Evolutionary conservation across 306 rosid species (phyloP).

Genomic region (Quercus dentata): DNA sequence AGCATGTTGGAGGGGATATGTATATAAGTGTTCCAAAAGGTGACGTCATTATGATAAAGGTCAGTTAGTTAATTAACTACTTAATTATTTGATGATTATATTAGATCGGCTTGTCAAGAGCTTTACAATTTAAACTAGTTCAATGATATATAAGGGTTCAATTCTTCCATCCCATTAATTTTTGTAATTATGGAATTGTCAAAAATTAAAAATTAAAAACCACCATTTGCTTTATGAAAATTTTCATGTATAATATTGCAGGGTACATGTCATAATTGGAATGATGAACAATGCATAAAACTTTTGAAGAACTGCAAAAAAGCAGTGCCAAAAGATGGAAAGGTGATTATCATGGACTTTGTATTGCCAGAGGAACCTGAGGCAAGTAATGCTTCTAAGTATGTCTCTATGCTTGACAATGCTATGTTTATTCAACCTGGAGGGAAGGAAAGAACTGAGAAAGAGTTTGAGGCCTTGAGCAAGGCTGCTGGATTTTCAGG

Average conservation of each 20-base stretch:
- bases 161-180: too few species aligned
- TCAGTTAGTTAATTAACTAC: background rate
- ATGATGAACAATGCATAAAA: background rate
- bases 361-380: background rate
- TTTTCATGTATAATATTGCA: background rate
- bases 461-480: slow-evolving; percentile 2
- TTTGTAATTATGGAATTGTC: too few species aligned
- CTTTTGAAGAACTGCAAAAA: background rate
- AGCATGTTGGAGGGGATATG: slow-evolving; percentile 37
- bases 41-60: slow-evolving; percentile 37
- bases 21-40: slow-evolving; percentile 27
- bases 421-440: background rate
- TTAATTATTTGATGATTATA: background rate
- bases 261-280: slow-evolving; percentile 21
- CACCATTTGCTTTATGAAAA: too few species aligned
- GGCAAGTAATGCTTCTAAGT: background rate
- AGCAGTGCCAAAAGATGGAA: background rate
- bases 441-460: slow-evolving; percentile 6
- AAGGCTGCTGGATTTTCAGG: background rate
- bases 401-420: background rate
- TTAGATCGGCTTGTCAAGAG: background rate
- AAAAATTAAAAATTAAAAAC: too few species aligned
- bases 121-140: too few species aligned
- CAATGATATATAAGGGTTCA: too few species aligned
- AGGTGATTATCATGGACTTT: slow-evolving; percentile 1